Conservation (phyloP, 495 filamentous ascomycete species). For the Viridothelium virens region DNA sequence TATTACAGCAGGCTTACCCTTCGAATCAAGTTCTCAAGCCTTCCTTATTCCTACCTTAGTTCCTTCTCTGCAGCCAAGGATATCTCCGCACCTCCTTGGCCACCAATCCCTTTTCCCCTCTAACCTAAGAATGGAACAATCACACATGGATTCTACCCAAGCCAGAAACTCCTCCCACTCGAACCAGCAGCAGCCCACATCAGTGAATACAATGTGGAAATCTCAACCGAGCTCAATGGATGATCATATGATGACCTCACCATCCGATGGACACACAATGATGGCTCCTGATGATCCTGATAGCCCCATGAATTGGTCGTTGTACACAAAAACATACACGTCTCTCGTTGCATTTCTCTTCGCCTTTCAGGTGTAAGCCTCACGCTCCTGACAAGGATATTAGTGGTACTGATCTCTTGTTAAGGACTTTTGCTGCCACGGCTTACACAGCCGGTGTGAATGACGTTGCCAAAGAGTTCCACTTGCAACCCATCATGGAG, state of each 20-base stretch:
- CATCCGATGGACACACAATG: neutral
- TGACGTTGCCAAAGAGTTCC: slow-evolving; percentile 18
- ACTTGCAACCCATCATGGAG: slow-evolving; percentile 10
- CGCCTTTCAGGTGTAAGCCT: slow-evolving; percentile 34
- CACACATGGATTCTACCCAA: neutral
- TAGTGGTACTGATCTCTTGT: neutral
- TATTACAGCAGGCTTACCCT: neutral
- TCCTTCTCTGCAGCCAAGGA: too few relatives aligned
- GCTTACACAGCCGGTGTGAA: neutral
- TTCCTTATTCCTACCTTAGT: neutral
- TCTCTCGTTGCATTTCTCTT: slow-evolving; percentile 29
- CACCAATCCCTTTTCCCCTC: neutral
- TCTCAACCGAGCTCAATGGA: neutral
- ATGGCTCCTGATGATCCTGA: slow-evolving; percentile 15
- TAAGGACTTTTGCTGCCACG: slow-evolving; percentile 28
- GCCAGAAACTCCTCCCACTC: neutral
- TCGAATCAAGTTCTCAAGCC: neutral
- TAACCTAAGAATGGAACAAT: neutral
- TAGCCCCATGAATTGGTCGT: slow-evolving; percentile 31
- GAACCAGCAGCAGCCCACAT: neutral
- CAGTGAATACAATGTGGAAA: neutral
- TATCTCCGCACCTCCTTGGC: too few relatives aligned
- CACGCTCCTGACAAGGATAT: neutral
- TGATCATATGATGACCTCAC: neutral
- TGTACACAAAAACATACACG: slow-evolving; percentile 23